Base-by-base conservation (phyloP, 768 basidiomycete genomes). In the Mycena vulgaris region DNA sequence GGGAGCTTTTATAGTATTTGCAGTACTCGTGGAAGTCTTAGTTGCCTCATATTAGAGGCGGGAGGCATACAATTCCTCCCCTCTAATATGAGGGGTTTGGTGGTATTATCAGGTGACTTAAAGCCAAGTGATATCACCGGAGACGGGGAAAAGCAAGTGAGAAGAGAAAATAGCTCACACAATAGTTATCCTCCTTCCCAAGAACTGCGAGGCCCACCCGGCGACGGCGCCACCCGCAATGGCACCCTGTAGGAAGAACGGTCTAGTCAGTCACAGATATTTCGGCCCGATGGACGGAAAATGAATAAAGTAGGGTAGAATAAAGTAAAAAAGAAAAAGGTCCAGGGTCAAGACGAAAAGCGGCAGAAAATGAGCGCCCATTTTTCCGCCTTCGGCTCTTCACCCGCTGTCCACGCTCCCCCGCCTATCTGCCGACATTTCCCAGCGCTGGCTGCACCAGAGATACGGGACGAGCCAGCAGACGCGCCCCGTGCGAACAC, bases 111-210 rank as follows among this genome's bases (percentile, higher is more conserved):
- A n/a, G n/a, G n/a, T n/a, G n/a, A n/a, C n/a, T n/a, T n/a, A n/a
- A n/a, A n/a, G n/a, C n/a, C n/a, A 63, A 33, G 39, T 40, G 49
- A 63, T 52, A 63, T 52, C 35, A 52, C 61, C 49, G 40, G 49
- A 40, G 61, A 42, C 61, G n/a, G 42, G 31, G 30, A 31, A 64
- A 39, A 51, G 53, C 33, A 56, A 56, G 21, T 45, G 39, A 47
- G 40, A 64, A 64, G 42, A 64, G 52, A 48, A 66, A 48, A 69
- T 17, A 45, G 79, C 83, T 55, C 75, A 87, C 86, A 95, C 82
- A 75, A 95, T 94, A 7, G 94, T 94, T 61, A 96, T 83, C 21
- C 95, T 87, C 52, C 96, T 89, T 23, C 95, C 95, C 70, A 93
- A 78, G 77, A 92, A 91, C 76, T 96, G 95, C 33, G 90, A 92